Base-by-base conservation (phyloP, 495 filamentous ascomycete species). In the Penicillium diatomitis region DNA sequence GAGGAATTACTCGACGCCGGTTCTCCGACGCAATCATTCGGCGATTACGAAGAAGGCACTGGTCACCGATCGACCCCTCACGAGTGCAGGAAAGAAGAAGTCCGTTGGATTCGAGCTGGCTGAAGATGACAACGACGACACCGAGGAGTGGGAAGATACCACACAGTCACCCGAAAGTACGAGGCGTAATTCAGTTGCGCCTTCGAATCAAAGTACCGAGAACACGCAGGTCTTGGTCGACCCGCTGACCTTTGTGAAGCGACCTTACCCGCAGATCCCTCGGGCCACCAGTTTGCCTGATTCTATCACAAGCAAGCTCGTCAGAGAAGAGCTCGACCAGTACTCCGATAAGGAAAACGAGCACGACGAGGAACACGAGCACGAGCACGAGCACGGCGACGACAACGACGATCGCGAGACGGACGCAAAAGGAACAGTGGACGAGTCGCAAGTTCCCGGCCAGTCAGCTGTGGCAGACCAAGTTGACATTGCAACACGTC, bases 81-180 rank as follows among this genome's bases (percentile, higher is more conserved):
- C 63, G 30, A 68, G 65, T 44, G 52, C 62, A 4, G 64, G 61
- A 8, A 73, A 71, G 58, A 73, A 75, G 62, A 75, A 75, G 52
- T 62, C 69, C 11, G 70, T 72, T 41, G 72, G 72, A 4, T 75
- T 75, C 53, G 68, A 75, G 45, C 41, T 75, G 34, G 71, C 57
- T n/a, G 70, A 73, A 35, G 67, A 69, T 38, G 67, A 69, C 35
- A 67, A 72, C 28, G 64, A 63, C 60, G 70, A 70, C 60, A 69
- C 71, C 49, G 68, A 60, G 44, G 72, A 73, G 42, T 75, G 72
- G 72, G 72, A 75, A 50, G 72, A 75, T 55, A 73, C 69, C 38
- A 73, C 72, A n/a, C 72, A 75, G 54, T 75, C 72, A 20, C 72
- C 72, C 35, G 68, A 74, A 60, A 72, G 69, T 49, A 75, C 70